These are phyloP conservation scores for Postia placenta DNA, from an alignment of 768 basidiomycete species.

Conservation along the genomic window DNA sequence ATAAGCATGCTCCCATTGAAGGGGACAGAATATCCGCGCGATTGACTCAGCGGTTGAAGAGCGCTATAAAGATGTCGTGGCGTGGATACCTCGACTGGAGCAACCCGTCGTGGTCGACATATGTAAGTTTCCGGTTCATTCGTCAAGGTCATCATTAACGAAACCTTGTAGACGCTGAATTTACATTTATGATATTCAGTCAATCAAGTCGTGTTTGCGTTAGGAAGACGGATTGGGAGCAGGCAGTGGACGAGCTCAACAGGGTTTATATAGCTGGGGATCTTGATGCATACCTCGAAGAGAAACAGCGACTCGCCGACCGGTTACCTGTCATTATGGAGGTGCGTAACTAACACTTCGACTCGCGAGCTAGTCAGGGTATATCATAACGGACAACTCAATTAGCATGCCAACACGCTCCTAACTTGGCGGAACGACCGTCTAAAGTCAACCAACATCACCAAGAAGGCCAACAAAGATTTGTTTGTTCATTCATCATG, in stretches of 20 bases:
- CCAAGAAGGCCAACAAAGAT: background rate
- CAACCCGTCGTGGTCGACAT: background rate
- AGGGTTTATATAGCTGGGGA: slow-evolving; percentile 9
- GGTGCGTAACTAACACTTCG: no score
- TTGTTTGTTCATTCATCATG: slow-evolving; percentile 6
- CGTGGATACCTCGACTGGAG: slow-evolving; percentile 14
- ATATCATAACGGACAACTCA: no score
- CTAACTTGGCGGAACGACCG: slow-evolving; percentile 6
- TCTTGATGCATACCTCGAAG: slow-evolving; percentile 6
- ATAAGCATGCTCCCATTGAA: no score
- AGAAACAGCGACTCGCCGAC: slow-evolving; percentile 9
- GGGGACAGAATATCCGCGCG: background rate
- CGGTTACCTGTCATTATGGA: slow-evolving; percentile 4
- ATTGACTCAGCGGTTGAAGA: background rate
- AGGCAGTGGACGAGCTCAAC: slow-evolving; percentile 18
- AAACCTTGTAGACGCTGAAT: no score
- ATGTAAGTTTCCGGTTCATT: no score
- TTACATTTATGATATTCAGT: no score
- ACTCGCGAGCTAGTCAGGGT: no score
- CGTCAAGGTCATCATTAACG: no score
- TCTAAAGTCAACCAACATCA: background rate
- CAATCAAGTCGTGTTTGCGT: slow-evolving; percentile 1
- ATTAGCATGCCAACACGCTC: background rate
- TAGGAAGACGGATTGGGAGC: slow-evolving; percentile 8
- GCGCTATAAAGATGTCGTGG: slow-evolving; percentile 7